A percentile compares a stretch with the other conserved stretches of the same genome.
phyloP scores from a whole-genome alignment of 2,329 filamentous ascomycete genomes.

The Aspergillus tanneri region DNA sequence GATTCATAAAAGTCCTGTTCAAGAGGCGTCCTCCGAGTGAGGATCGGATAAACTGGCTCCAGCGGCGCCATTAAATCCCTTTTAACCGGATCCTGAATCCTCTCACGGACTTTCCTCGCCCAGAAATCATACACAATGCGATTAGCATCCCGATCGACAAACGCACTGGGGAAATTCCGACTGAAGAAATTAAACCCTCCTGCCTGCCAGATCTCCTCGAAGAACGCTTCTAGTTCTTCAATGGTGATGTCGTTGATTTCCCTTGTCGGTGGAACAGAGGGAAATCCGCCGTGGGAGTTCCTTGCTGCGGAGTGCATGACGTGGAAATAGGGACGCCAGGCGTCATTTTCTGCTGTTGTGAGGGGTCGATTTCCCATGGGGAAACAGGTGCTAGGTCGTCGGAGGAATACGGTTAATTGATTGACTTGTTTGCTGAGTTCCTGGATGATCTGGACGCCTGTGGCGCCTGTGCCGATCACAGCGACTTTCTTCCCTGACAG shows the following conservation, averaged over 20 bases:
- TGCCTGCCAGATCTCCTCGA: background rate
- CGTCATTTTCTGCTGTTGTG: background rate
- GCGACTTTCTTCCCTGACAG: constrained; percentile 51
- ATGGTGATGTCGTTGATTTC: background rate
- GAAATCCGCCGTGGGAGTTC: background rate
- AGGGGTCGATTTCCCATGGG: constrained; percentile 56
- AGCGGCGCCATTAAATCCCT: constrained; percentile 53
- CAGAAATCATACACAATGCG: constrained; percentile 56
- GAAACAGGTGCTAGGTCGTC: constrained; percentile 64
- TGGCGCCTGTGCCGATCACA: constrained; percentile 56
- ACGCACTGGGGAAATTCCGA: background rate
- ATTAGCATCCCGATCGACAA: constrained; percentile 47
- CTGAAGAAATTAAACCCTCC: background rate
- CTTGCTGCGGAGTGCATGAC: background rate
- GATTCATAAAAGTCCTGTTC: constrained; percentile 54
- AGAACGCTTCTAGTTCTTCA: background rate
- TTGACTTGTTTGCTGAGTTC: constrained; percentile 54
- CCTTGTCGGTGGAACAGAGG: background rate
- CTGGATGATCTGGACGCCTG: constrained; percentile 58
- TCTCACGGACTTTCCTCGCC: constrained; percentile 49
- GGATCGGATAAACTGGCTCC: constrained; percentile 54
- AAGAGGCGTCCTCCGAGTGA: constrained; percentile 50
- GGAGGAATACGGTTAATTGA: constrained; percentile 56
- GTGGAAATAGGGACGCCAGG: background rate
- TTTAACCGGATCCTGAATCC: constrained; percentile 51